A percentile compares a stretch with the other conserved stretches of the same genome.
phyloP scores from a whole-genome alignment of 108 stramenopile genomes.

The Cyclostephanos tholiformis region DNA sequence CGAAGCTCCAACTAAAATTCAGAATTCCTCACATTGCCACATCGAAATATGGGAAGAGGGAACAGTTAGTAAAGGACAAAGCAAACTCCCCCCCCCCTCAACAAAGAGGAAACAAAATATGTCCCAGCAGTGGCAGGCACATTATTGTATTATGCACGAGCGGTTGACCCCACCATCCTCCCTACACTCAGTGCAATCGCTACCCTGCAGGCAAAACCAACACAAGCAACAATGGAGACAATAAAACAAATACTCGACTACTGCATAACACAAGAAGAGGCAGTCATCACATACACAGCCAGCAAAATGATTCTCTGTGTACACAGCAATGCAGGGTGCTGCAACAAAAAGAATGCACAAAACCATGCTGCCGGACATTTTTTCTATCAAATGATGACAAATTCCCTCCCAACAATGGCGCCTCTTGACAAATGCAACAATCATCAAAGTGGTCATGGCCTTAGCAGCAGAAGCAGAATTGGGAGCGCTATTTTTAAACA shows the following conservation, averaged over 20 bases:
- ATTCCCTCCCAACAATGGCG: background rate
- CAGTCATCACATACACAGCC: background rate
- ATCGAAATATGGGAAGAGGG: too few species aligned
- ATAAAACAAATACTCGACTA: background rate
- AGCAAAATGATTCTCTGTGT: background rate
- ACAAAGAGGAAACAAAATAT: background rate
- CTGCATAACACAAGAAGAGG: background rate
- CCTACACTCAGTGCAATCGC: background rate
- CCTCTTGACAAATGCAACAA: too few species aligned
- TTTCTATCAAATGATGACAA: background rate
- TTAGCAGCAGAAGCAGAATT: background rate
- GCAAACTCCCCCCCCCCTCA: background rate
- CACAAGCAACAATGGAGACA: slow-evolving; percentile 1
- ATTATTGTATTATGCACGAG: slow-evolving; percentile 3
- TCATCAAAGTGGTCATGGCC: background rate
- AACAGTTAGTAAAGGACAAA: too few species aligned
- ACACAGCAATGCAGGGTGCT: background rate
- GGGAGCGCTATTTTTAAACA: too few species aligned
- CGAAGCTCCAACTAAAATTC: too few species aligned
- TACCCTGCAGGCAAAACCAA: background rate
- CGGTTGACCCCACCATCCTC: background rate
- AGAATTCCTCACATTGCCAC: too few species aligned
- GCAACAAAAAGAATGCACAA: too few species aligned
- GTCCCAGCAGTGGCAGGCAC: background rate
- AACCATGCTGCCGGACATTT: too few species aligned